Evolutionary conservation across 176 grass and related monocot genomes (phyloP), one percentile per base, ranked within the genome.

Genomic region (Elymus sibiricus): DNA sequence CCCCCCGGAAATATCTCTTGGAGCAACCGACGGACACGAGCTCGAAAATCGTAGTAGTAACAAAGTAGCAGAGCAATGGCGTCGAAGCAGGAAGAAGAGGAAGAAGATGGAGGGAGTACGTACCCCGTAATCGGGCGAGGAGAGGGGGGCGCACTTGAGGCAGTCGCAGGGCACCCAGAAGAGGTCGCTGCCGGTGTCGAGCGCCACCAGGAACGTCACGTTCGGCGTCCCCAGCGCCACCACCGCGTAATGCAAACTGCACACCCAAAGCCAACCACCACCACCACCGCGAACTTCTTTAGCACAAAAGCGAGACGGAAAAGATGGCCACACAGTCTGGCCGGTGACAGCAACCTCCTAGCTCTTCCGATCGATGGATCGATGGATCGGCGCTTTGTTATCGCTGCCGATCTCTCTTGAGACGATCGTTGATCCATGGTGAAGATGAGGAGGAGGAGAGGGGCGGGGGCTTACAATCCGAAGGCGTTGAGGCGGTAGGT

Each of bases 111-210:
- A 1, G 39, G 32, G 2, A 12, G 49, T 22, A 71, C 73, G 31
- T 90, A 94, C 94, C 11, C 78, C 80, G 79, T 95, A 90, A 19
- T 13, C 42, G 0, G 84, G 77, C 3, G 90, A 94, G 34, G 31
- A 49, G 38, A 92, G 83, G 0, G 90, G 87, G 0, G 94, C 92
- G 79, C 97, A 99, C 51, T 78, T 61, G 75, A 75, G 9, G 86
- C 96, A 98, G 76, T 95, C 83, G 76, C 95, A 98, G 71, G 95
- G 95, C 74, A 98, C 93, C 95, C 93, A 98, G 82, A 98, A 90
- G 25, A 98, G 91, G 79, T 94, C 91, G 82, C 95, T 98, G 70
- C 95, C 95, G 64, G 95, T 95, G 87, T 95, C 95, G 68, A 98
- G 86, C 60, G 95, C 95, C 74, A 98, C 95, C 64, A 98, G 85